Base-by-base conservation (phyloP, 371 early-diverging fungal genomes). In the Capillidium heterosporum region DNA sequence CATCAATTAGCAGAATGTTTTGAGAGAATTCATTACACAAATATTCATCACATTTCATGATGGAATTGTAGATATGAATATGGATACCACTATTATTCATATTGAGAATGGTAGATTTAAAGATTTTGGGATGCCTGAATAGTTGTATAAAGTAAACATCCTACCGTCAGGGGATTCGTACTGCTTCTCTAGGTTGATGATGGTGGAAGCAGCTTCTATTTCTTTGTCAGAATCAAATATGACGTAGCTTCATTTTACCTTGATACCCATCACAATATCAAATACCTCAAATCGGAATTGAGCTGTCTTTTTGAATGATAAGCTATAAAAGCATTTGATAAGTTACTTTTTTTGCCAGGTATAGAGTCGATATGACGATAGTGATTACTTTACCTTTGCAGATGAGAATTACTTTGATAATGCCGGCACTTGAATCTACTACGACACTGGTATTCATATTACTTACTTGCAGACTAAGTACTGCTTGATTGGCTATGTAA, bases 391-490 rank as follows among this genome's bases (percentile, higher is more conserved):
- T 99, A 72, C 99, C 99, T 79, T 99, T 99, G 74, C 97, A 99
- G 67, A 99, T 95, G 58, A 99, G 99, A 54, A 99, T 99, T 47
- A 95, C 90, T 84, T 99, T 99, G 65, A 97, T 87, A 60, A 99
- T 99, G 89, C 99, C 99, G 75, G 99, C 99, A 70, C 99, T 99
- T 57, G 99, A 99, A 77, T 99, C 99, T 52, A 99, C 82, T 57
- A 99, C 99, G 61, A 99, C 94, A 85, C 99, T 99, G 58, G 99
- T 99, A 64, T 99, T 99, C 81, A 99, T 93, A 68, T 99, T 99
- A 61, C 98, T 91, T 59, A 96, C 96, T 75, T 95, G 93, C 41
- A 96, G 77, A 62, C 94, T 94, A 52, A 98, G 78, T 24, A 95
- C 96, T 60, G 97, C 97, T 70, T 99, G 99, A 71, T 99, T 99